These are phyloP conservation scores for Plectosphaerella cucumerina DNA, from an alignment of 2,329 filamentous ascomycete species.

Conservation along the genomic window DNA sequence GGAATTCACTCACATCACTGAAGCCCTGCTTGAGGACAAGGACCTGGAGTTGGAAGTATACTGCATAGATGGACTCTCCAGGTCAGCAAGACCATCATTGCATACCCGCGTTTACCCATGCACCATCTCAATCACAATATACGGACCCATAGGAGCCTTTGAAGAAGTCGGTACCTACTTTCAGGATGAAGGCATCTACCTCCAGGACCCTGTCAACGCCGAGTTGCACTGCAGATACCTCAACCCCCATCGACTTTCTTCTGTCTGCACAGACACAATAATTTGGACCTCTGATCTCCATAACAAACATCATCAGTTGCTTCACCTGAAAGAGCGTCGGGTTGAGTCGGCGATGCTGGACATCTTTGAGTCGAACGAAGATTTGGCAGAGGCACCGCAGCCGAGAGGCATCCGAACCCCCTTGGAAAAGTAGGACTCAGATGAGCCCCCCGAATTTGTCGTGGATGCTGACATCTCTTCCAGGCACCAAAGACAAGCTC, in stretches of 20 bases:
- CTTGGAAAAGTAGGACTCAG: constrained; percentile 16
- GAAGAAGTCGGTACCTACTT: constrained; percentile 25
- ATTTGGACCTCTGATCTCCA: constrained; percentile 9
- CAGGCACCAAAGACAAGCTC: constrained; percentile 39
- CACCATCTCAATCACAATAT: constrained; percentile 20
- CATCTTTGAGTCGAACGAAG: constrained; percentile 15
- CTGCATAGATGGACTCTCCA: background rate
- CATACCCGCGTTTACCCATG: background rate
- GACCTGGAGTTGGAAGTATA: background rate
- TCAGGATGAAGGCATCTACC: constrained; percentile 22
- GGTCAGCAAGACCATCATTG: background rate
- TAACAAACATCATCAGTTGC: background rate
- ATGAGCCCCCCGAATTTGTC: background rate
- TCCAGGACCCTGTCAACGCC: constrained; percentile 28
- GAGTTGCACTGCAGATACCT: constrained; percentile 23
- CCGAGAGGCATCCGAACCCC: constrained; percentile 17
- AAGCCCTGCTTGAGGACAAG: background rate
- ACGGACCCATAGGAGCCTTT: constrained; percentile 19
- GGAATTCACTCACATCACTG: background rate
- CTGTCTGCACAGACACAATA: constrained; percentile 4
- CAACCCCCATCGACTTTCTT: constrained; percentile 30
- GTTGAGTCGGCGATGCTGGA: constrained; percentile 17
- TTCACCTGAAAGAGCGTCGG: constrained; percentile 4
- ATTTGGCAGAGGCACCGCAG: constrained; percentile 23
- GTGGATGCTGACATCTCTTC: background rate